A percentile compares a stretch with the other conserved stretches of the same genome.
Evolutionary conservation across 768 basidiomycete species (phyloP).

Genomic region (Phanerodontia chrysosporium): DNA sequence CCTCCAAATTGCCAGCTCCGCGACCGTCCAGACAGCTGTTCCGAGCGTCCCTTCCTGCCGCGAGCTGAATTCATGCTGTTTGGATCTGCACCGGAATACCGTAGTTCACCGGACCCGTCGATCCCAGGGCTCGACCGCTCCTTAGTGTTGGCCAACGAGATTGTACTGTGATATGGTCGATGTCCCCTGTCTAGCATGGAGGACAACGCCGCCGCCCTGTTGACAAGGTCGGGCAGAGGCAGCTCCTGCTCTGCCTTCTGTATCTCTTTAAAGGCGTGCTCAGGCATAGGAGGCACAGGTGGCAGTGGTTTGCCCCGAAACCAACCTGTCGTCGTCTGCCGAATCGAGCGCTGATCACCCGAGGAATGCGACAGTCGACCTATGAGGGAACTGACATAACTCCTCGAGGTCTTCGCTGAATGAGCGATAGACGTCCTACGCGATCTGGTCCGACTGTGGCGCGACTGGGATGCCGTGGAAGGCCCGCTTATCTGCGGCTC

Average conservation of each 20-base stretch:
- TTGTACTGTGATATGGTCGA: constrained; percentile 42
- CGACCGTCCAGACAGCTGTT: not conserved
- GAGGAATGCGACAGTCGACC: constrained; percentile 40
- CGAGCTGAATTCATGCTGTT: not conserved
- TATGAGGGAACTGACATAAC: constrained; percentile 47
- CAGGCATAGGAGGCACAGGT: constrained; percentile 50
- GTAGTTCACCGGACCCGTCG: not conserved
- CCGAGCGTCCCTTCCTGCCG: constrained; percentile 9
- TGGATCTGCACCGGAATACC: constrained; percentile 5
- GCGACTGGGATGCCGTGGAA: constrained; percentile 7
- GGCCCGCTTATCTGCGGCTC: not conserved
- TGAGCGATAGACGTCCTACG: constrained; percentile 35
- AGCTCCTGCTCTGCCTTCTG: constrained; percentile 42
- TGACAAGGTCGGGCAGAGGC: constrained; percentile 49
- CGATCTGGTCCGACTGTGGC: constrained; percentile 1
- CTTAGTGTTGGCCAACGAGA: not conserved
- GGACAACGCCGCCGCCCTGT: constrained; percentile 44
- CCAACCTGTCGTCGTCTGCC: constrained; percentile 24
- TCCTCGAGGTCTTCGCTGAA: constrained; percentile 36
- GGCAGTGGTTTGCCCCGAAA: constrained; percentile 52
- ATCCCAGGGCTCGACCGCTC: not conserved
- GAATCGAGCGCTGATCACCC: constrained; percentile 28
- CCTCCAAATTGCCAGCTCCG: not conserved
- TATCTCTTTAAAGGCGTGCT: constrained; percentile 32
- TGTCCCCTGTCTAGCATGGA: constrained; percentile 50